These are phyloP conservation scores for Termitomyces sp. DNA, from an alignment of 768 basidiomycete genomes.

Conservation along the genomic window DNA sequence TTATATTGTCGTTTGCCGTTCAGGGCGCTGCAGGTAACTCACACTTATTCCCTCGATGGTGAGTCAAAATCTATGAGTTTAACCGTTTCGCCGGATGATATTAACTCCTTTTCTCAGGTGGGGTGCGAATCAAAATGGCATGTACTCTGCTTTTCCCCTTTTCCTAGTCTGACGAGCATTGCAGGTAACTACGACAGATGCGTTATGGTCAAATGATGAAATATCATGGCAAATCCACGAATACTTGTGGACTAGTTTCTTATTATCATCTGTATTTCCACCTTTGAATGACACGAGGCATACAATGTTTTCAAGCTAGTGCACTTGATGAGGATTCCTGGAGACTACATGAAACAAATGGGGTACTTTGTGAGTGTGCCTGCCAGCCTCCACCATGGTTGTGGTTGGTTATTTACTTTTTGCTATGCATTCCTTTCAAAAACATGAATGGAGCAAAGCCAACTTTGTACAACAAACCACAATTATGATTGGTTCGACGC, in stretches of 20 bases:
- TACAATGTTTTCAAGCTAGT: neutral
- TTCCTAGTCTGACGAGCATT: neutral
- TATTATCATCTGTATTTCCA: neutral
- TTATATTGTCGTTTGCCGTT: conserved; percentile 44
- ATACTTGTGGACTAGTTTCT: too few species aligned
- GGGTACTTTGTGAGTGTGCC: too few species aligned
- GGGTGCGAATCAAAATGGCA: conserved; percentile 49
- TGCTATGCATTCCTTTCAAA: too few species aligned
- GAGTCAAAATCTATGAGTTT: neutral
- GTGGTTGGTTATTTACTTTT: too few species aligned
- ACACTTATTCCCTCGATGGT: conserved; percentile 48
- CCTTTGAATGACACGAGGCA: neutral
- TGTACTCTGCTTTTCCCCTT: neutral
- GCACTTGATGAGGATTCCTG: neutral
- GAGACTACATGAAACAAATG: neutral
- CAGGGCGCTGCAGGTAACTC: conserved; percentile 44
- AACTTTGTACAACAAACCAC: too few species aligned
- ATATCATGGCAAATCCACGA: too few species aligned
- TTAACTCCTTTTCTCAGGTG: conserved; percentile 26
- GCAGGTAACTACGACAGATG: conserved; percentile 33
- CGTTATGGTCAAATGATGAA: conserved; percentile 19
- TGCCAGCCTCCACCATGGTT: too few species aligned
- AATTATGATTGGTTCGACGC: too few species aligned
- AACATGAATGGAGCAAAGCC: too few species aligned
- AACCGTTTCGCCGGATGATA: neutral